Percentiles rank a stretch among this genome's conserved stretches.
phyloP scores from a whole-genome alignment of 2,329 filamentous ascomycete species.

The Trematosphaeria pertusa region DNA sequence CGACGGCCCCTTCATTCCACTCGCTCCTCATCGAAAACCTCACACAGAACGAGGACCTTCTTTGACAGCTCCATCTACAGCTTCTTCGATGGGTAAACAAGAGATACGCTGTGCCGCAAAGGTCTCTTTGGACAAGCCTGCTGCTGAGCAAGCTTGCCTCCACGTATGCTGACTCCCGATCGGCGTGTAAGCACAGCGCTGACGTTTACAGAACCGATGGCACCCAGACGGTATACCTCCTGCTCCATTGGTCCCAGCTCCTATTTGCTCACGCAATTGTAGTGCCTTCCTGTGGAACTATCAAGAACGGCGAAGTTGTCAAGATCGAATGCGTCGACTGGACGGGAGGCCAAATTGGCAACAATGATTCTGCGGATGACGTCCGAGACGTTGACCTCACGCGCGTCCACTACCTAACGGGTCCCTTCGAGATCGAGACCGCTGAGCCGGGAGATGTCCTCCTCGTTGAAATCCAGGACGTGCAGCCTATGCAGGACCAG shows the following conservation, averaged over 20 bases:
- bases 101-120: conserved; percentile 75
- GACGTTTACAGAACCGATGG: conserved; percentile 90
- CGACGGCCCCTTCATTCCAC: conserved; percentile 1
- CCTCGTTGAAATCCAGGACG: conserved; percentile 89
- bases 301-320: conserved; percentile 84
- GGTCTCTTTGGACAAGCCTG: conserved; percentile 75
- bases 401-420: conserved; percentile 84
- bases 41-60: too few relatives aligned
- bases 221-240: conserved; percentile 83
- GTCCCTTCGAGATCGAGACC: conserved; percentile 85
- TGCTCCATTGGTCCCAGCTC: too few relatives aligned
- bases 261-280: too few relatives aligned
- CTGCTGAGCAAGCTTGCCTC: conserved; percentile 70
- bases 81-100: conserved; percentile 53
- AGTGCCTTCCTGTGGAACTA: conserved; percentile 77
- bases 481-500: conserved; percentile 83
- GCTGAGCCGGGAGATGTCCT: conserved; percentile 86
- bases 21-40: too few relatives aligned
- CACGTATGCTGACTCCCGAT: conserved; percentile 75
- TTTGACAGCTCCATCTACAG: not conserved
- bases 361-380: conserved; percentile 91
- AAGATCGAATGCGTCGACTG: conserved; percentile 94
- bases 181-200: too few relatives aligned
- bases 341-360: conserved; percentile 76
- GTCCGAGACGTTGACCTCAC: conserved; percentile 84